These are phyloP conservation scores for Ogataea hybrid DNA, from an alignment of 1,139 yeast species.

Conservation along the genomic window DNA sequence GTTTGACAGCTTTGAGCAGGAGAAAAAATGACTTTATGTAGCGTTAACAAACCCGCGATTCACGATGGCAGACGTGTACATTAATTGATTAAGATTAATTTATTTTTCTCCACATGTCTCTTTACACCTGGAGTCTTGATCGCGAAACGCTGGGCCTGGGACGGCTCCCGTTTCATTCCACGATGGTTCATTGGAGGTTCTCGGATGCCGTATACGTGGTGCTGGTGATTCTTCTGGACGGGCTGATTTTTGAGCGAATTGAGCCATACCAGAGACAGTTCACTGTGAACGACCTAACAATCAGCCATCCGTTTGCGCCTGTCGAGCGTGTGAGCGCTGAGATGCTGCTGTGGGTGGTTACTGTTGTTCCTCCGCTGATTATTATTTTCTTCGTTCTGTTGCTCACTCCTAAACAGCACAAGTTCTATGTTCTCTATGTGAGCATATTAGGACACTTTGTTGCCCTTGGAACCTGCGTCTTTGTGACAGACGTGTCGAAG, in stretches of 20 bases:
- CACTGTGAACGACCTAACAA: slow-evolving; percentile 49
- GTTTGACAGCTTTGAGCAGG: slow-evolving; percentile 36
- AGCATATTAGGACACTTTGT: slow-evolving; percentile 53
- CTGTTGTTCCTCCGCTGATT: slow-evolving; percentile 40
- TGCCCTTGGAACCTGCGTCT: slow-evolving; percentile 50
- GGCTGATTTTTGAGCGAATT: slow-evolving; percentile 39
- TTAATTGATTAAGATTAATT: neutral
- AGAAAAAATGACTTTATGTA: slow-evolving; percentile 12
- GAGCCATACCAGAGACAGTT: slow-evolving; percentile 75
- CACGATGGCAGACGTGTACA: neutral
- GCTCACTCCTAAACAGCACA: slow-evolving; percentile 37
- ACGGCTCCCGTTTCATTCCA: slow-evolving; percentile 33
- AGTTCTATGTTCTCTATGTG: slow-evolving; percentile 44
- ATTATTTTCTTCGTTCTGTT: slow-evolving; percentile 36
- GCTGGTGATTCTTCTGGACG: slow-evolving; percentile 42
- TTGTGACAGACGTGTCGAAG: slow-evolving; percentile 65
- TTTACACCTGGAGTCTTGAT: slow-evolving; percentile 29
- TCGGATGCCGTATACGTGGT: slow-evolving; percentile 51
- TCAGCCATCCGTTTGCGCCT: slow-evolving; percentile 72
- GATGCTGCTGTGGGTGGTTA: slow-evolving; percentile 38
- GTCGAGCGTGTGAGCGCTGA: slow-evolving; percentile 55
- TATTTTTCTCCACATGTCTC: slow-evolving; percentile 1
- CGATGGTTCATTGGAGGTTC: slow-evolving; percentile 54
- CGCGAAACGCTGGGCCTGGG: slow-evolving; percentile 51
- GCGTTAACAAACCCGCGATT: slow-evolving; percentile 1